Base-by-base conservation (phyloP, 1,139 yeast genomes). In the Debaryomycetaceae sp. region DNA sequence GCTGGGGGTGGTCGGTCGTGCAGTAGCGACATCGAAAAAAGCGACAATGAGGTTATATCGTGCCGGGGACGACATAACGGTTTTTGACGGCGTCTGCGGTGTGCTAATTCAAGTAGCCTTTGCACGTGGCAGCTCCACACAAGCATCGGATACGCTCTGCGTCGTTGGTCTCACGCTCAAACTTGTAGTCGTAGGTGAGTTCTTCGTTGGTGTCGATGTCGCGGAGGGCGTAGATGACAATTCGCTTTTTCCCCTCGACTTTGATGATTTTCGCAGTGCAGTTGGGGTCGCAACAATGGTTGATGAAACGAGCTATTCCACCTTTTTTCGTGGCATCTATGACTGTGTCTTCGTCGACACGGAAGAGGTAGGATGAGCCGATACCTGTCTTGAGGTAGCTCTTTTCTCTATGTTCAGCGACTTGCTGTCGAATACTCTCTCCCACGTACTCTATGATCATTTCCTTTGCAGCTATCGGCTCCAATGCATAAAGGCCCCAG, bases 381-480 rank as follows among this genome's bases (percentile, higher is more conserved):
- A 92, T 89, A 19, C 99, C 99, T 1, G 94, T 87, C 49, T 87
- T 79, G 47, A 88, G 66, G 57, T 92, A 94, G 38, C 86, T 77
- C 58, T 83, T 81, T 58, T 94, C 99, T 38, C 98, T 75, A 53
- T 87, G 80, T 53, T 94, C 98, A 1, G 98, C 96, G 30, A 91
- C 92, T 43, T 89, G 96, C 55, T 91, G 97, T 44, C 98, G 73
- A 29, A 94, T 83, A 43, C 95, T 78, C 54, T 92, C 98, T 28
- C 99, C 99, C n/a, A 92, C 98, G 55, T 92, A 92, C 61, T 94
- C 99, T 45, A 94, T 92, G 53, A 92, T 91, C 97, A 92, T 92
- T 62, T 92, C 98, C 50, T 84, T 86, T 1, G 95, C 94, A 11
- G 89, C 87, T 55, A 92, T 92, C 1, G 95, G 95, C 55, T 92